Base-by-base conservation (phyloP, 176 grass and related monocot genomes). In the Rhynchospora breviuscula region DNA sequence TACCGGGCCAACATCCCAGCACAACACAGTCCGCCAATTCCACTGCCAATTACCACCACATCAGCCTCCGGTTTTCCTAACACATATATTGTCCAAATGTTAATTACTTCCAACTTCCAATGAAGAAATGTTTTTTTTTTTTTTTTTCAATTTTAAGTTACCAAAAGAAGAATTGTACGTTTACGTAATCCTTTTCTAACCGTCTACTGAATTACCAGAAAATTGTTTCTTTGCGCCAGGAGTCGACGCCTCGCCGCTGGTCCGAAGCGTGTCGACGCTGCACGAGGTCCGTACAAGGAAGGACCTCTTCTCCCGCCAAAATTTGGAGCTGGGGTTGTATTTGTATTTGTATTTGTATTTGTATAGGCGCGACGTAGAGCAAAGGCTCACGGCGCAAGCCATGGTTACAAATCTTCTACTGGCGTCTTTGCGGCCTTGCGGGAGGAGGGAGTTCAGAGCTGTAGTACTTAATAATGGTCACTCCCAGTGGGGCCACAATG, bases 1-100 rank as follows among this genome's bases (percentile, higher is more conserved):
- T 99, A 99, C 90, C 96, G 89, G 56, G 96, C 93, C 60, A 95
- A 85, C 13, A 98, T 88, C 0, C 93, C 91, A 0, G 93, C 91
- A 85, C 96, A 99, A 78, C 96, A 99, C 22, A 99, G 82, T 6
- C 96, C 91, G 2, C 89, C 96, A 71, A 98, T 80, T 44, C 93
- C 93, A 81, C 96, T 99, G 23, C 96, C 91, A 67, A 99, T 95
- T 53, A 99, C 91, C 65, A 95, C 83, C 48, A 99, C 85, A 86
- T 95, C 96, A 49, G 91, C 96, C 84, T 95, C 92, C 40, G 85
- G 80, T 85, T 88, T 88, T 88, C 90, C 93, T 85, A 78, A 75
- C 26, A 29, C 26, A 29, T 77, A 70, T 18, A 84, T 51, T 63
- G 48, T 35, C 6, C 47, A 54, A 10, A 76, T 76, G n/a, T n/a